Conservation (phyloP, 2,329 filamentous ascomycete species). For the Ascocoryne sarcoides region DNA sequence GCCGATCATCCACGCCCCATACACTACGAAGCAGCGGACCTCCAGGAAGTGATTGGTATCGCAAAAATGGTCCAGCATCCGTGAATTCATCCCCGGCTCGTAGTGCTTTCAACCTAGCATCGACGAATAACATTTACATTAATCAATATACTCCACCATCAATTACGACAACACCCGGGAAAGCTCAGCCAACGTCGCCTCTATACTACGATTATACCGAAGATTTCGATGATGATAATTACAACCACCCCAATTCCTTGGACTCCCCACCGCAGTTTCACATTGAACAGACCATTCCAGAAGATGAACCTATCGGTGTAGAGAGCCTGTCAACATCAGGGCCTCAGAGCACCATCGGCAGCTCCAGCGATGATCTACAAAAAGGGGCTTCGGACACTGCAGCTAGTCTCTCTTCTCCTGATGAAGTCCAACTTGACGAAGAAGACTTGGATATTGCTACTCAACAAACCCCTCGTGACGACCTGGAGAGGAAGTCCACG, state of each 20-base stretch:
- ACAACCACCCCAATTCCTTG: slow-evolving; percentile 9
- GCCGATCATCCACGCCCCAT: slow-evolving; percentile 21
- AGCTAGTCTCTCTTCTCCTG: neutral
- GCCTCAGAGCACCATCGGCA: neutral
- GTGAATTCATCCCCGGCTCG: slow-evolving; percentile 25
- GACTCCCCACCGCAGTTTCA: slow-evolving; percentile 23
- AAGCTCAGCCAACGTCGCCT: slow-evolving; percentile 20
- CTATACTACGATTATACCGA: slow-evolving; percentile 30
- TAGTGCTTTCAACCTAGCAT: slow-evolving; percentile 25
- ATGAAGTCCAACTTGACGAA: neutral
- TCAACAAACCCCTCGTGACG: neutral
- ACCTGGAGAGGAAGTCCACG: neutral
- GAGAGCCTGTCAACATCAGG: slow-evolving; percentile 8
- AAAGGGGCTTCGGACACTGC: neutral
- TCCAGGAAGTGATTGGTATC: slow-evolving; percentile 16
- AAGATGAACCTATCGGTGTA: slow-evolving; percentile 21
- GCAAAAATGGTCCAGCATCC: slow-evolving; percentile 15
- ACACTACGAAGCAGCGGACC: slow-evolving; percentile 12
- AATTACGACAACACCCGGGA: slow-evolving; percentile 22
- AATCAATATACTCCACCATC: slow-evolving; percentile 13
- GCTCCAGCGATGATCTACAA: neutral
- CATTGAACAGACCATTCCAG: slow-evolving; percentile 24
- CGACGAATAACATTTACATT: slow-evolving; percentile 22
- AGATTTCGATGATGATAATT: slow-evolving; percentile 25
- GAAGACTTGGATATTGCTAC: neutral